Evolutionary conservation across 768 basidiomycete genomes (phyloP), one percentile per base, ranked within the genome.

Genomic region (Podaxis mareebaensis): DNA sequence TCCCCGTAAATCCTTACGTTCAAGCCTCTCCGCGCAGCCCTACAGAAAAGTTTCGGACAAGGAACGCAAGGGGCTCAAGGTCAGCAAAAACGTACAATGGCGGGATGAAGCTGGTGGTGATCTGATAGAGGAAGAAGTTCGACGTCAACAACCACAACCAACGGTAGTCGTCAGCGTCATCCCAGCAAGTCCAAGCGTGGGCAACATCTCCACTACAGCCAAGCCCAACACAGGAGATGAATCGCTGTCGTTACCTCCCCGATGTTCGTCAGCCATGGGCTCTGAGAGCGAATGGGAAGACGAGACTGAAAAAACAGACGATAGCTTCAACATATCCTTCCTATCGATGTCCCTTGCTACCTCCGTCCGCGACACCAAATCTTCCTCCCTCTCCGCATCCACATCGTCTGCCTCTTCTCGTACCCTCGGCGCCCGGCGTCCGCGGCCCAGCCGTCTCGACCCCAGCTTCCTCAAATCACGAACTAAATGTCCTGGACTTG

Each of bases 251-350:
- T 39, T 49, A 28, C 55, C 55, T 24, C 20, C 48, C 15, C 54
- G 61, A 33, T 53, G 38, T 40, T 74, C 78, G 42, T 87, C 87
- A 48, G 66, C 73, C 3, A 73, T 82, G 24, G 83, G 86, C 5
- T 92, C 90, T 4, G 92, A 93, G 68, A 92, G 89, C 72, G 92
- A 95, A 61, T 94, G 93, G 92, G 92, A 94, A 74, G 92, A 94
- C 70, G 93, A 93, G 69, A 85, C 87, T 67, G 92, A 93, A 70
- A 90, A 85, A 76, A 91, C 90, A 0, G 92, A 95, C 7, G 91
- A 92, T 55, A 91, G 89, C 70, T 70, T 90, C 68, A 85, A 79
- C 66, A 62, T 87, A 64, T 86, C 81, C 71, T 81, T 86, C 70
- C 65, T 78, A 60, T 76, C 83, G 15, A 71, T 76, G n/a, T 77